Evolutionary conservation across 768 basidiomycete species (phyloP).

Genomic region (Leccinum longicurvipes): DNA sequence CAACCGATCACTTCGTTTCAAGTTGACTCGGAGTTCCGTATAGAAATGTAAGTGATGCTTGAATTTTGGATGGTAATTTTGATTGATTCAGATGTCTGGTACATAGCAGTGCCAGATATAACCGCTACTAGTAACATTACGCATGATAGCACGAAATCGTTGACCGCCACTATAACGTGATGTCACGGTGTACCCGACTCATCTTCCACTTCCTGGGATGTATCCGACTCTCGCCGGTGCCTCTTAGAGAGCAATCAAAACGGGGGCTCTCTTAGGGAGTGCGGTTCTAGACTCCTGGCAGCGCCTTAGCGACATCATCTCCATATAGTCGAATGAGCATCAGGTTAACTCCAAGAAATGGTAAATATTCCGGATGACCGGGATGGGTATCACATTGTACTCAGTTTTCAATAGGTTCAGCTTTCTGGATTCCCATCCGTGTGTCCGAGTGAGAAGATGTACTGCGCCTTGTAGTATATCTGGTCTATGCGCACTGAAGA

Average conservation of each 20-base stretch:
- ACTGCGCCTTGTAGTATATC: not conserved
- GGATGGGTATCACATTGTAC: not conserved
- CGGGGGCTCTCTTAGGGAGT: not conserved
- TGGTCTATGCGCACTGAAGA: not conserved
- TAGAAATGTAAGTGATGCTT: not conserved
- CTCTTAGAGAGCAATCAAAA: not conserved
- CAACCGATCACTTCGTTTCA: not conserved
- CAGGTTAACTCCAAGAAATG: not conserved
- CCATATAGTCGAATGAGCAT: not conserved
- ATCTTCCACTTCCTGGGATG: not conserved
- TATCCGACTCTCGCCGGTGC: not conserved
- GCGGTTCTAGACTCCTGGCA: not conserved
- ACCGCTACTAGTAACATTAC: too few relatives aligned
- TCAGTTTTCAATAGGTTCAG: not conserved
- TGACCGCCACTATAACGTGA: too few relatives aligned
- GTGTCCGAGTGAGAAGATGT: not conserved
- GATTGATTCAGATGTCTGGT: not conserved
- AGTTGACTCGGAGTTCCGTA: too few relatives aligned
- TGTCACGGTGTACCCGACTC: not conserved
- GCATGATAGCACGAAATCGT: too few relatives aligned
- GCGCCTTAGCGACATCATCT: not conserved
- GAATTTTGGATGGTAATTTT: not conserved
- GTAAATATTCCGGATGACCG: not conserved
- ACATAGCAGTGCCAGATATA: not conserved
- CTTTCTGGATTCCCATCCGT: not conserved